Evolutionary conservation across 495 filamentous ascomycete genomes (phyloP), one percentile per base, ranked within the genome.

Genomic region (Tuber borchii): DNA sequence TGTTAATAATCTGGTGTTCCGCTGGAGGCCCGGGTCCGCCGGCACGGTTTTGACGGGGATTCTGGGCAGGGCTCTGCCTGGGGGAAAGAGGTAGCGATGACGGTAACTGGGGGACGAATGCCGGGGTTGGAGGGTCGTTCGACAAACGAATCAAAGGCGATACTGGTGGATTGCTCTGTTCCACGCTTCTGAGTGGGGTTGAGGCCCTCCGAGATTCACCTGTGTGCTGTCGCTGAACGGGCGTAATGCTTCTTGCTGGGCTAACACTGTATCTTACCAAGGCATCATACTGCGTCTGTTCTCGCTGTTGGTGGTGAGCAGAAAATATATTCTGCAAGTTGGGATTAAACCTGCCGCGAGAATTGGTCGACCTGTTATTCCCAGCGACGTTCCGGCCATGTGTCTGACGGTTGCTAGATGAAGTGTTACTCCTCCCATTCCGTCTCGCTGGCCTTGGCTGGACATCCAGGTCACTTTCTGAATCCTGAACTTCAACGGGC

Each of bases 191-290:
- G 70, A 71, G 45, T 22, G 75, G 44, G 31, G 65, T 71, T 56
- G 75, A 42, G 31, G 61, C 45, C 44, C 74, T 56, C 71, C 73
- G 43, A 56, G 81, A 61, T 19, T 77, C 80, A 20, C 79, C 79
- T 3, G 80, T 80, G 39, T 70, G 74, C 56, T 82, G 71, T 37
- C 80, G 72, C 65, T 82, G 80, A 31, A 82, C 80, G 31, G 81
- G 81, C 12, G 81, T 82, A n/a, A 76, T 69, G 31, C 80, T 82
- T 48, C 81, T 79, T 17, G 81, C 74, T 31, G 78, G 78, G 44
- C 74, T 80, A 70, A 78, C 75, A 37, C 74, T 77, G 14, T 68
- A 74, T 43, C 76, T 82, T 26, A 74, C 79, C 6, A 82, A 73
- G 65, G 78, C 75, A 44, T 82, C 80, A 34, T 76, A 72, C 26